Evolutionary conservation across 306 rosid genomes (phyloP).

Genomic region (Acacia melanoxylon): DNA sequence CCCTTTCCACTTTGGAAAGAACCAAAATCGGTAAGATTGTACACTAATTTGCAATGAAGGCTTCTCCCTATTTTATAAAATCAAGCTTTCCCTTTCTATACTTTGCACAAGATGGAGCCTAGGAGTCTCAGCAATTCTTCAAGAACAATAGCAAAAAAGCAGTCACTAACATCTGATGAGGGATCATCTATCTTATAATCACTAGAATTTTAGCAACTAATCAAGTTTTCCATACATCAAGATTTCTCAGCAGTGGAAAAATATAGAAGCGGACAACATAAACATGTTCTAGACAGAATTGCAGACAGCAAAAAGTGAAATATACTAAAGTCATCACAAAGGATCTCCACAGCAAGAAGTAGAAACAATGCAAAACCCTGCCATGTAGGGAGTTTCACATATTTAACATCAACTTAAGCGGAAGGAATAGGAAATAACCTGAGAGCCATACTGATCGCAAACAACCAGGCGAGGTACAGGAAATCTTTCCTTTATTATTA

Average conservation of each 20-base stretch:
- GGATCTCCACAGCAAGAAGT: neutral
- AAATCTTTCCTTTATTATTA: conserved; percentile 82
- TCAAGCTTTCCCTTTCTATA: neutral
- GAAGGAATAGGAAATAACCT: conserved; percentile 49
- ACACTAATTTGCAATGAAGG: neutral
- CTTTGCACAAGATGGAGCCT: neutral
- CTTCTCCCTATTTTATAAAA: neutral
- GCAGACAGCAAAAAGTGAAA: neutral
- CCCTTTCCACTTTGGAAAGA: neutral
- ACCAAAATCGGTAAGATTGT: neutral
- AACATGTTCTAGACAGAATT: neutral
- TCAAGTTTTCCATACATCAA: neutral
- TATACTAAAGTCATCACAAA: neutral
- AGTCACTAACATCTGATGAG: neutral
- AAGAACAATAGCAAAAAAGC: neutral
- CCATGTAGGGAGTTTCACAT: neutral
- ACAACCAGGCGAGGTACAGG: conserved; percentile 95
- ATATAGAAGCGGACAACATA: neutral
- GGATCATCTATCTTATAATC: neutral
- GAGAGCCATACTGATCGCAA: conserved; percentile 98
- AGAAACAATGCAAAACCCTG: neutral
- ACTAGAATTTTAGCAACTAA: neutral
- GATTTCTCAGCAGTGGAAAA: neutral
- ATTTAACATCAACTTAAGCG: neutral
- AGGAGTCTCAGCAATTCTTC: neutral